phyloP scores from a whole-genome alignment of 2,329 filamentous ascomycete genomes.

The Fusarium neocosmosporiellum region DNA sequence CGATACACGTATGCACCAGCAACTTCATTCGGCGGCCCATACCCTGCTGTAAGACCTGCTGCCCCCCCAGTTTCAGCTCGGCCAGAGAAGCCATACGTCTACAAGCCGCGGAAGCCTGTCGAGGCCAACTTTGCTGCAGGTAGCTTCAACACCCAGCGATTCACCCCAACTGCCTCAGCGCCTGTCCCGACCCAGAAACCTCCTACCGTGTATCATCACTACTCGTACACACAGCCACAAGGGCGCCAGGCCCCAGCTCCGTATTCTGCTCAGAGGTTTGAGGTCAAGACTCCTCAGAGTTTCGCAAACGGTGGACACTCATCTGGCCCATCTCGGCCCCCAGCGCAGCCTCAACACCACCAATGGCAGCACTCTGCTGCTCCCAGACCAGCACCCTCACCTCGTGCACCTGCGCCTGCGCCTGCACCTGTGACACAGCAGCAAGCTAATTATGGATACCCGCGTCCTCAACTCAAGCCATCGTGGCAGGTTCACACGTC shows the following conservation, averaged over 20 bases:
- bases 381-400: slow-evolving; percentile 1
- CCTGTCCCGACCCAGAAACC: slow-evolving; percentile 15
- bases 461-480: slow-evolving; percentile 43
- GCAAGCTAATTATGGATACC: slow-evolving; percentile 17
- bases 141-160: slow-evolving; percentile 42
- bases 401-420: slow-evolving; percentile 1
- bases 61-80: slow-evolving; percentile 8
- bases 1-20: slow-evolving; percentile 43
- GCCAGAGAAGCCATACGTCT: slow-evolving; percentile 62
- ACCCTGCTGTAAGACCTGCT: neutral
- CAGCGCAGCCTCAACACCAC: slow-evolving; percentile 13
- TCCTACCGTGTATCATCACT: slow-evolving; percentile 23
- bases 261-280: slow-evolving; percentile 41
- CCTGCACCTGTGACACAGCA: slow-evolving; percentile 8
- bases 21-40: slow-evolving; percentile 17
- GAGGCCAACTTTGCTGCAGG: slow-evolving; percentile 36
- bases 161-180: slow-evolving; percentile 25
- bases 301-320: slow-evolving; percentile 18
- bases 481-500: slow-evolving; percentile 51
- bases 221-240: slow-evolving; percentile 17
- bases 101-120: slow-evolving; percentile 60
- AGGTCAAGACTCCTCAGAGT: slow-evolving; percentile 28
- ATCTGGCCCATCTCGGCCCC: neutral
- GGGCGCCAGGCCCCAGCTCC: slow-evolving; percentile 18
- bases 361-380: slow-evolving; percentile 19